Percentiles rank a stretch among this genome's conserved stretches.
Conservation (phyloP, 2,329 filamentous ascomycete genomes). For the Apiospora hydei region DNA sequence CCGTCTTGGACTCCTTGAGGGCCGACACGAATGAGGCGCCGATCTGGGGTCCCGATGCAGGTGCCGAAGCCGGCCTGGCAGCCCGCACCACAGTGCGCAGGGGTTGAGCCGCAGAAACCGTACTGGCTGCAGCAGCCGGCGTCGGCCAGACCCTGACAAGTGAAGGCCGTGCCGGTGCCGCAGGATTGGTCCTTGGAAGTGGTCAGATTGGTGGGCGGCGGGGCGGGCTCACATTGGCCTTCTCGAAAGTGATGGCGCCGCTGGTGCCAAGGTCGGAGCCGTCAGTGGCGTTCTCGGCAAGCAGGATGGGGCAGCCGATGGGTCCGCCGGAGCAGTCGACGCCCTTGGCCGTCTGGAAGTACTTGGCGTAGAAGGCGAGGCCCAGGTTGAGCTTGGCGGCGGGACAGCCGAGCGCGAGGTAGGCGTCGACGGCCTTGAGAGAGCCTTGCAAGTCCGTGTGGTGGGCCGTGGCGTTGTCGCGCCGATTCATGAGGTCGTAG, state of each 20-base stretch:
- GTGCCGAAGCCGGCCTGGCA: conserved; percentile 46
- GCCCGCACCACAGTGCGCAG: conserved; percentile 19
- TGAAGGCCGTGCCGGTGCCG: conserved; percentile 39
- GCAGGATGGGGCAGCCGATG: conserved; percentile 61
- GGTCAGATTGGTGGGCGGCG: conserved; percentile 37
- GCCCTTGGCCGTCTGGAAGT: conserved; percentile 59
- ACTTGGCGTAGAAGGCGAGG: conserved; percentile 73
- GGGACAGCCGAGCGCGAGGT: conserved; percentile 62
- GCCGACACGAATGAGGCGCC: conserved; percentile 65
- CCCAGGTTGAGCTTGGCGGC: conserved; percentile 65
- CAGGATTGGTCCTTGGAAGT: conserved; percentile 42
- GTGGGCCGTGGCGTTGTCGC: conserved; percentile 69
- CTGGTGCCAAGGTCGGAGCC: conserved; percentile 65
- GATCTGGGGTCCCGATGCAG: conserved; percentile 59
- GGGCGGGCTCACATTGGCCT: conserved; percentile 33
- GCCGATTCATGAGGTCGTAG: conserved; percentile 64
- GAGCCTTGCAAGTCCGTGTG: conserved; percentile 69
- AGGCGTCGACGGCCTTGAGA: conserved; percentile 61
- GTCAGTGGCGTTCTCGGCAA: conserved; percentile 61
- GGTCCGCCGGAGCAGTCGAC: conserved; percentile 49
- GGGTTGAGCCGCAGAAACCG: conserved; percentile 42
- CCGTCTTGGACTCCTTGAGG: conserved; percentile 58
- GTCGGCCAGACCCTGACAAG: conserved; percentile 37
- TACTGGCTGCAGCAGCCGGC: conserved; percentile 45
- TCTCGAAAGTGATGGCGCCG: conserved; percentile 64